Evolutionary conservation across 2,329 filamentous ascomycete genomes (phyloP).

Genomic region (Sarocladium kiliense): DNA sequence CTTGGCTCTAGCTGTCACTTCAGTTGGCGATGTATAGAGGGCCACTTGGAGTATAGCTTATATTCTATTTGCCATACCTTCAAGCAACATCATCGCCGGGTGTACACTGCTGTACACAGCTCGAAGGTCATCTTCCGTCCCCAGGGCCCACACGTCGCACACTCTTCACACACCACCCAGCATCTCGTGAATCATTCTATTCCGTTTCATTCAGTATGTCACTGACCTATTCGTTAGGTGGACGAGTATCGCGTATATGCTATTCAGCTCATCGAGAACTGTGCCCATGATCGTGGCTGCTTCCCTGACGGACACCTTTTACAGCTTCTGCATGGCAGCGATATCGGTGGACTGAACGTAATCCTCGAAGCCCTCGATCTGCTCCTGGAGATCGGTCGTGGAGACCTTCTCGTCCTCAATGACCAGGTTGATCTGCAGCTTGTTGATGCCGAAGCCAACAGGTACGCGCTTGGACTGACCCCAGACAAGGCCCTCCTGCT

Average conservation of each 20-base stretch:
- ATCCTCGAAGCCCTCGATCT: constrained; percentile 83
- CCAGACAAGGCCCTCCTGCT: constrained; percentile 95
- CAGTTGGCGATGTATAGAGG: too few relatives aligned
- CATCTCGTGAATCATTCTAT: constrained; percentile 5
- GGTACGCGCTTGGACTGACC: constrained; percentile 84
- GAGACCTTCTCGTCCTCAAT: constrained; percentile 97
- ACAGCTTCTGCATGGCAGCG: constrained; percentile 89
- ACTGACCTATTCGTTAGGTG: background rate
- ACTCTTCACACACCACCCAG: background rate
- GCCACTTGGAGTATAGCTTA: background rate
- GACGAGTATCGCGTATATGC: background rate
- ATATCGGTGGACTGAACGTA: constrained; percentile 93
- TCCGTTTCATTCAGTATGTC: constrained; percentile 1
- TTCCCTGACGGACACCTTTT: constrained; percentile 30
- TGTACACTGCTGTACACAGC: background rate
- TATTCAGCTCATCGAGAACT: background rate
- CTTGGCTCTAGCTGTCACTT: too few relatives aligned
- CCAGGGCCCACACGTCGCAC: background rate
- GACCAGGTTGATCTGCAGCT: constrained; percentile 98
- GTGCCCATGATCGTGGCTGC: background rate
- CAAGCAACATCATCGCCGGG: background rate
- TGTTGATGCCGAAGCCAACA: constrained; percentile 97
- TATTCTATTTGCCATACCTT: constrained; percentile 6
- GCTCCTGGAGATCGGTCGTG: constrained; percentile 76
- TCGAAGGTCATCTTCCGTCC: background rate